Evolutionary conservation across 73 alveolate genomes (phyloP).

Genomic region (Paramecium biaurelia): DNA sequence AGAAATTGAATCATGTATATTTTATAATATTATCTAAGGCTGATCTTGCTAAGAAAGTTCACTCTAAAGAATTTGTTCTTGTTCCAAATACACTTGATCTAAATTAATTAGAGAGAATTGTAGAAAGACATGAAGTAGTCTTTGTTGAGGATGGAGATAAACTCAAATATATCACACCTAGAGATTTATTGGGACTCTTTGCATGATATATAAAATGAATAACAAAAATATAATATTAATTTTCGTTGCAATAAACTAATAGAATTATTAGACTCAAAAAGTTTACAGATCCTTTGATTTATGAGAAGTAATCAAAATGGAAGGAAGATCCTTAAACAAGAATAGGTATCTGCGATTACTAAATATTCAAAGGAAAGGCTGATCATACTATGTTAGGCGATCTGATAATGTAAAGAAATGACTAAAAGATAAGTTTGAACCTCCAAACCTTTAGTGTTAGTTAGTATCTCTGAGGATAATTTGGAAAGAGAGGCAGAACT

Average conservation of each 20-base stretch:
- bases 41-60: constrained; percentile 44
- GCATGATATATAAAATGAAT: background rate
- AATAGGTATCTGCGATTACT: background rate
- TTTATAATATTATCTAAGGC: background rate
- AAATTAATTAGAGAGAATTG: constrained; percentile 8
- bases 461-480: constrained; percentile 8
- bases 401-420: background rate
- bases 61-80: constrained; percentile 25
- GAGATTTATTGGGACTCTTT: background rate
- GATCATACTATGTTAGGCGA: background rate
- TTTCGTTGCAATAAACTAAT: background rate
- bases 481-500: constrained; percentile 48
- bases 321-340: constrained; percentile 9
- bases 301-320: background rate
- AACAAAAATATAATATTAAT: background rate
- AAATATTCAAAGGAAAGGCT: background rate
- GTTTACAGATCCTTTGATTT: background rate
- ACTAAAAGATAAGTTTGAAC: background rate
- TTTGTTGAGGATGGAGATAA: constrained; percentile 3
- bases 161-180: constrained; percentile 9
- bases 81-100: constrained; percentile 20
- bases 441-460: constrained; percentile 25
- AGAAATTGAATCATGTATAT: background rate
- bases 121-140: constrained; percentile 45
- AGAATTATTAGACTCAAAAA: background rate